Base-by-base conservation (phyloP, 768 basidiomycete genomes). In the Tylopilus vinaceipallidus region DNA sequence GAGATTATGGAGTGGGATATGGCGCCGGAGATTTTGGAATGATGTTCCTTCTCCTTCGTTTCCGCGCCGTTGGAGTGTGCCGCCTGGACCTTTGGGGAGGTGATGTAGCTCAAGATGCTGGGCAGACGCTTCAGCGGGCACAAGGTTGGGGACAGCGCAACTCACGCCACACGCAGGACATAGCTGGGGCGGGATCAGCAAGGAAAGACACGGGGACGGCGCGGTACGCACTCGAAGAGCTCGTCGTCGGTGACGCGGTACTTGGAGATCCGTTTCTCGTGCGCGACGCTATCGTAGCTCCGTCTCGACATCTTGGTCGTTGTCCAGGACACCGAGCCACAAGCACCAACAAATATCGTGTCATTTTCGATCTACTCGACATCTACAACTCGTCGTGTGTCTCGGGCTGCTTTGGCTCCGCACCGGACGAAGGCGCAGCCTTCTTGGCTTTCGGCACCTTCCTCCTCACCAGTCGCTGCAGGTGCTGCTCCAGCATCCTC, bases 211-310 rank as follows among this genome's bases (percentile, higher is more conserved):
- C 13, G 9, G 38, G 23, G 49, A 59, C 19, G 22, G 37, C 3
- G 47, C 35, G 33, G 34, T 67, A 72, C 82, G 57, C 67, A 93
- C 91, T 88, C 82, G 73, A 89, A 91, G 59, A 93, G 73, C 64
- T 93, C 91, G 49, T 92, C 89, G 59, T 93, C 91, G 23, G 85
- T 81, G 43, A 91, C 82, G 55, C 84, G 79, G 71, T 88, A 79
- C 66, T 84, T 86, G 56, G 86, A 85, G 54, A 86, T 52, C 52
- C 88, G 82, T 70, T 80, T 81, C 66, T 88, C 83, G 56, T 86
- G 84, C 53, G 83, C 76, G 58, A 71, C 73, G 68, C 86, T 83
- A 58, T 80, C 80, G 71, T 84, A 79, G 74, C 89, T 92, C 66
- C 88, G 80, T 70, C 78, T 81, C 53, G 90, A 88, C 84, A 88